phyloP scores from a whole-genome alignment of 768 basidiomycete genomes.

The Suillus bovinus region DNA sequence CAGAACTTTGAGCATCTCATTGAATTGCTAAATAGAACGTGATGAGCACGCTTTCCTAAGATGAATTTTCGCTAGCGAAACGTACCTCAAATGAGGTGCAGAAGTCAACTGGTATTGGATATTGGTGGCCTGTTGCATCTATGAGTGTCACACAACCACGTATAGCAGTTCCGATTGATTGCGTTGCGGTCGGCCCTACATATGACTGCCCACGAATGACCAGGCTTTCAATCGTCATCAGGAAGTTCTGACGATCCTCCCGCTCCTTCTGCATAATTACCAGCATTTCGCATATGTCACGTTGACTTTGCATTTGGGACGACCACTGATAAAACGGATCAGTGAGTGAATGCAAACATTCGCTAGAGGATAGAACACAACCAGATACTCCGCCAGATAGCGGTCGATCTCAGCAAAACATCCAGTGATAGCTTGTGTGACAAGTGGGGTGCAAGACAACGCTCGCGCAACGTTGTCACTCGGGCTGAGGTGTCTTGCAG shows the following conservation, averaged over 20 bases:
- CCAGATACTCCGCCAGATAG: not conserved
- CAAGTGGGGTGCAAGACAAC: not conserved
- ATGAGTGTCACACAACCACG: not conserved
- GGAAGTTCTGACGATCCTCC: not conserved
- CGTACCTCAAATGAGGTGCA: slow-evolving; percentile 28
- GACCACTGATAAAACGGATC: not conserved
- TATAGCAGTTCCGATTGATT: not conserved
- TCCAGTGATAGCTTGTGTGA: not conserved
- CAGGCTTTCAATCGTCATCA: not conserved
- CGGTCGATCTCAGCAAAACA: not conserved
- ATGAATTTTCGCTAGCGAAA: not conserved
- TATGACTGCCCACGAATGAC: not conserved
- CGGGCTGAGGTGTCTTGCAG: not conserved
- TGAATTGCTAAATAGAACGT: slow-evolving; percentile 12
- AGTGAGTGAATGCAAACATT: not conserved
- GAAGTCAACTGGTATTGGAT: slow-evolving; percentile 27
- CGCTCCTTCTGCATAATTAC: too few species aligned
- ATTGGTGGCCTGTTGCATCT: slow-evolving; percentile 9
- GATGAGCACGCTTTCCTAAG: not conserved
- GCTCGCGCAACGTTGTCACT: not conserved
- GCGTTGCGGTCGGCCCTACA: not conserved
- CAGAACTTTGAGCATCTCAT: slow-evolving; percentile 5
- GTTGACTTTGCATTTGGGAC: too few species aligned
- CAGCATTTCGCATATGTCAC: too few species aligned
- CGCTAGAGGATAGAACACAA: not conserved